A percentile compares a stretch with the other conserved stretches of the same genome.
Conservation (phyloP, 2,329 filamentous ascomycete genomes). For the Decorospora gaudefroyi region DNA sequence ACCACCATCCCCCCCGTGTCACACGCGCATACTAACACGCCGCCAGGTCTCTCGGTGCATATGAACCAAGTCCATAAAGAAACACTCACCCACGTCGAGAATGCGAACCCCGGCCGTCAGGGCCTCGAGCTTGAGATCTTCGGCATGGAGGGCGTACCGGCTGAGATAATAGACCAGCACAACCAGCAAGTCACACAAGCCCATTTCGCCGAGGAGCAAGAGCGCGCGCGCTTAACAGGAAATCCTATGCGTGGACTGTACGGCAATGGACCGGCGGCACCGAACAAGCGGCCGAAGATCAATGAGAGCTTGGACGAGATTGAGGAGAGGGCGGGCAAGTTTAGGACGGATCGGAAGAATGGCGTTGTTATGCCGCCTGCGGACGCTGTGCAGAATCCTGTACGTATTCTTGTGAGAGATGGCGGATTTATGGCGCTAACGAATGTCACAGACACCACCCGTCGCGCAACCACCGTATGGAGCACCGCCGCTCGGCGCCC, state of each 20-base stretch:
- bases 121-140: constrained; percentile 94
- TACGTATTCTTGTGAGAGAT: constrained; percentile 6
- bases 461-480: constrained; percentile 27
- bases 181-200: constrained; percentile 83
- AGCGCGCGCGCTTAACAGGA: constrained; percentile 78
- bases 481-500: constrained; percentile 25
- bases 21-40: constrained; percentile 14
- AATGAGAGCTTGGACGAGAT: constrained; percentile 75
- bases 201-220: constrained; percentile 83
- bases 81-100: constrained; percentile 82
- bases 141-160: constrained; percentile 95
- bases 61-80: constrained; percentile 99
- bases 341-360: constrained; percentile 46
- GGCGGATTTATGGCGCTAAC: constrained; percentile 11
- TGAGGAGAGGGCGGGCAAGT: constrained; percentile 73
- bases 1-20: not conserved
- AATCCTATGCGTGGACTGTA: constrained; percentile 68
- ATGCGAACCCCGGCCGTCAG: constrained; percentile 84
- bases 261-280: constrained; percentile 46
- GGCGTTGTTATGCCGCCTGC: constrained; percentile 43
- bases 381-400: constrained; percentile 37
- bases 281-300: constrained; percentile 67
- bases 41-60: constrained; percentile 84
- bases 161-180: constrained; percentile 80
- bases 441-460: constrained; percentile 25